phyloP scores from a whole-genome alignment of 306 rosid genomes.

The Aeschynomene evenia region DNA sequence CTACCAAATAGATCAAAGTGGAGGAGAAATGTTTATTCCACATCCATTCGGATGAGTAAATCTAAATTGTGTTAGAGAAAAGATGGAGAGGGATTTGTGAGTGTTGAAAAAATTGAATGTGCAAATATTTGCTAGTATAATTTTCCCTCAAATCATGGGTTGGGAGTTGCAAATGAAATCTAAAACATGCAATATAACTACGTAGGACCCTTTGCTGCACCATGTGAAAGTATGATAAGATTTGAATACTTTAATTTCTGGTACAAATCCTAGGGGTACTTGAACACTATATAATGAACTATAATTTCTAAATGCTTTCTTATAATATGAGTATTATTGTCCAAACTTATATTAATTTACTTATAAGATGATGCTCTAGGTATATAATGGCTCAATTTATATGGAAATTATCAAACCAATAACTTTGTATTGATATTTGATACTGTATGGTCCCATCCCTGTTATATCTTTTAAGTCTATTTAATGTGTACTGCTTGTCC shows the following conservation, averaged over 20 bases:
- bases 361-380: background rate
- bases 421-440: conserved; percentile 30
- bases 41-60: no score
- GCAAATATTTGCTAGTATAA: no score
- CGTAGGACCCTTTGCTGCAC: conserved; percentile 32
- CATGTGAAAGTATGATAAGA: conserved; percentile 23
- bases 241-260: conserved; percentile 16
- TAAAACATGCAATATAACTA: background rate
- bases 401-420: conserved; percentile 19
- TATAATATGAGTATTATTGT: background rate
- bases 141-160: no score
- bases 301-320: conserved; percentile 4
- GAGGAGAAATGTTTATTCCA: no score
- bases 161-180: no score
- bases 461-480: conserved; percentile 30
- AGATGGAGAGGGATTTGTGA: no score
- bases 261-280: conserved; percentile 28
- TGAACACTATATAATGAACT: conserved; percentile 21
- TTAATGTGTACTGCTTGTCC: conserved; percentile 35
- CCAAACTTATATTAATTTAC: background rate
- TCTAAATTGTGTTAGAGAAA: no score
- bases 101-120: no score
- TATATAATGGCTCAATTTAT: conserved; percentile 11
- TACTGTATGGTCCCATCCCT: conserved; percentile 36
- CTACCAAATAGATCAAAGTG: no score